Percentiles rank a stretch among this genome's conserved stretches.
Conservation (phyloP, 1,284 basidiomycete species). For the Xerocomus tenax region DNA sequence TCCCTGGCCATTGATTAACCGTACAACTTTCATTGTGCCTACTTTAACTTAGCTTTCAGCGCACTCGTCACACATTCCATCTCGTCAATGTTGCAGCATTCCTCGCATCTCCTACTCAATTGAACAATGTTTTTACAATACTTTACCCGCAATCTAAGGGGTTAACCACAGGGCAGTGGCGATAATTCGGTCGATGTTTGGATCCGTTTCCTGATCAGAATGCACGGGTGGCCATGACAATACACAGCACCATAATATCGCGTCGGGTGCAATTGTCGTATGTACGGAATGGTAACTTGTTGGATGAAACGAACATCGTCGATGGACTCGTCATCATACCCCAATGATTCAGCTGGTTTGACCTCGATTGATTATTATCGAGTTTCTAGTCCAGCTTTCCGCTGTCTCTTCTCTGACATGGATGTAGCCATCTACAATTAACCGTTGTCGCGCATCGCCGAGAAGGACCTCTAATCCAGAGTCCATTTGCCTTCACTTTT, state of each 20-base stretch:
- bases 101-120: slow-evolving; percentile 34
- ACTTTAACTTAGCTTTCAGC: slow-evolving; percentile 28
- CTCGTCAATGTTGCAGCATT: slow-evolving; percentile 47
- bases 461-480: slow-evolving; percentile 53
- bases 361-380: no score
- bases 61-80: slow-evolving; percentile 32
- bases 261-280: neutral
- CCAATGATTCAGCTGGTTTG: neutral
- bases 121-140: slow-evolving; percentile 35
- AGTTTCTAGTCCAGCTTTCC: neutral
- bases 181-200: slow-evolving; percentile 6
- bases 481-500: slow-evolving; percentile 58
- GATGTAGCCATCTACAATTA: neutral
- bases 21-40: slow-evolving; percentile 29
- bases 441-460: neutral
- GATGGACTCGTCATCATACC: neutral
- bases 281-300: neutral
- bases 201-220: slow-evolving; percentile 8
- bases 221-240: slow-evolving; percentile 10
- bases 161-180: slow-evolving; percentile 14
- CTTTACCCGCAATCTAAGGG: slow-evolving; percentile 29
- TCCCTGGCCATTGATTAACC: slow-evolving; percentile 21
- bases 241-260: slow-evolving; percentile 11
- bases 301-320: neutral
- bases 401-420: neutral